Conservation (phyloP, 441 rosid species). For the Manihot esculenta region DNA sequence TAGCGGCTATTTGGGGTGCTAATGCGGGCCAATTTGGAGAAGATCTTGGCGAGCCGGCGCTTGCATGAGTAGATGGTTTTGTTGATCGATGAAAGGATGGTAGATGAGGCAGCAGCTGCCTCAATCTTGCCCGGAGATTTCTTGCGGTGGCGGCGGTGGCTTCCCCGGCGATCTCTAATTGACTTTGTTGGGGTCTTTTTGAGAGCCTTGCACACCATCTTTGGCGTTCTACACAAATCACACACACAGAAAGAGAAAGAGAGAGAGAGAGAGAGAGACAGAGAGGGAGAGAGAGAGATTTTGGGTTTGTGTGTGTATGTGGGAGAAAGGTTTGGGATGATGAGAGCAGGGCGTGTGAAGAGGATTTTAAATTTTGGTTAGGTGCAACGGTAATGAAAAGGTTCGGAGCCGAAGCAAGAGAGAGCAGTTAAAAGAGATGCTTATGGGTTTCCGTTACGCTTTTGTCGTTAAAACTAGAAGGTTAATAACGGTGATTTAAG, state of each 20-base stretch:
- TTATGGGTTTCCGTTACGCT: background rate
- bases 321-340: constrained; percentile 1
- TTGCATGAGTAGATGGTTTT: constrained; percentile 54
- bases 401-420: constrained; percentile 45
- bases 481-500: too few species aligned
- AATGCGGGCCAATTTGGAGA: constrained; percentile 56
- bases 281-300: background rate
- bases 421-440: background rate
- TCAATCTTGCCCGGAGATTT: constrained; percentile 34
- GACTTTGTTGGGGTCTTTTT: constrained; percentile 35
- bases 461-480: too few species aligned
- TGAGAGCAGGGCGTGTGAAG: background rate
- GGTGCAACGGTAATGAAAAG: constrained; percentile 50
- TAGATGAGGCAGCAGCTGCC: constrained; percentile 25
- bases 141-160: constrained; percentile 37
- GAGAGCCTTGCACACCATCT: constrained; percentile 42
- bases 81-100: constrained; percentile 54
- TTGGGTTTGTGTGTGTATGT: background rate
- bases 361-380: constrained; percentile 35
- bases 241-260: background rate
- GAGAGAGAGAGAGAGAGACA: too few species aligned
- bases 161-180: constrained; percentile 23
- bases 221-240: constrained; percentile 8
- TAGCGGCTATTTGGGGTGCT: constrained; percentile 29
- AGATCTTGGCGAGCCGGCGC: constrained; percentile 53